phyloP scores from a whole-genome alignment of 2,329 filamentous ascomycete species.

The Arthrobotrys pseudoclavata region DNA sequence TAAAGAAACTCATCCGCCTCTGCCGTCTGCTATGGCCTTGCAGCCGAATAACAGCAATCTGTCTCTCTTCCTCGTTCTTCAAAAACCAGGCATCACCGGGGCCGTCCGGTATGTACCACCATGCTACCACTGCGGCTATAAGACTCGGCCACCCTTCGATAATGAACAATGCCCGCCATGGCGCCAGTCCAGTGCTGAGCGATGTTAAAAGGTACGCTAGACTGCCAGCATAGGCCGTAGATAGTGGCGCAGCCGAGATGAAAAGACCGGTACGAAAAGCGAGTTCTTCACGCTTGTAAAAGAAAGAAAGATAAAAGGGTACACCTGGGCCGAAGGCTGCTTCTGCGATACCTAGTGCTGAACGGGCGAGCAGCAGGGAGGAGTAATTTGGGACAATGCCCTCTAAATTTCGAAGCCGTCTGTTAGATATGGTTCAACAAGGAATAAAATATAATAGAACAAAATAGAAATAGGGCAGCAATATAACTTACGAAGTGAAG shows the following conservation, averaged over 20 bases:
- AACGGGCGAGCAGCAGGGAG: slow-evolving; percentile 71
- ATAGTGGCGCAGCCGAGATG: slow-evolving; percentile 81
- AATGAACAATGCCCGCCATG: slow-evolving; percentile 76
- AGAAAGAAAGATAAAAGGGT: slow-evolving; percentile 76
- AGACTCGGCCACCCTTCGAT: slow-evolving; percentile 76
- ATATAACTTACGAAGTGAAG: slow-evolving; percentile 62
- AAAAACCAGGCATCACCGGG: slow-evolving; percentile 71
- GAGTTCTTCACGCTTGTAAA: slow-evolving; percentile 78
- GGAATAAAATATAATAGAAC: background rate
- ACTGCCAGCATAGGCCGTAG: slow-evolving; percentile 82
- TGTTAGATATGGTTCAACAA: slow-evolving; percentile 32
- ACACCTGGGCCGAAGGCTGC: slow-evolving; percentile 74
- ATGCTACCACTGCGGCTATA: slow-evolving; percentile 71
- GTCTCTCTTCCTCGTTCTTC: slow-evolving; percentile 71
- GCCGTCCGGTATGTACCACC: slow-evolving; percentile 70
- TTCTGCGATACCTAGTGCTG: slow-evolving; percentile 74
- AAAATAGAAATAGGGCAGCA: background rate
- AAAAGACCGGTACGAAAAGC: slow-evolving; percentile 89
- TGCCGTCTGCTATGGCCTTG: slow-evolving; percentile 66
- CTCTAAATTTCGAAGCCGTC: slow-evolving; percentile 58
- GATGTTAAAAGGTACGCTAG: slow-evolving; percentile 76
- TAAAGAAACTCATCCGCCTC: slow-evolving; percentile 58
- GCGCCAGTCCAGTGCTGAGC: slow-evolving; percentile 71
- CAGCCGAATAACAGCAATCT: slow-evolving; percentile 71
- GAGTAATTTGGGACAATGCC: slow-evolving; percentile 62